Conservation (phyloP, 75 land plant genomes). For the Azolla pinnata region DNA sequence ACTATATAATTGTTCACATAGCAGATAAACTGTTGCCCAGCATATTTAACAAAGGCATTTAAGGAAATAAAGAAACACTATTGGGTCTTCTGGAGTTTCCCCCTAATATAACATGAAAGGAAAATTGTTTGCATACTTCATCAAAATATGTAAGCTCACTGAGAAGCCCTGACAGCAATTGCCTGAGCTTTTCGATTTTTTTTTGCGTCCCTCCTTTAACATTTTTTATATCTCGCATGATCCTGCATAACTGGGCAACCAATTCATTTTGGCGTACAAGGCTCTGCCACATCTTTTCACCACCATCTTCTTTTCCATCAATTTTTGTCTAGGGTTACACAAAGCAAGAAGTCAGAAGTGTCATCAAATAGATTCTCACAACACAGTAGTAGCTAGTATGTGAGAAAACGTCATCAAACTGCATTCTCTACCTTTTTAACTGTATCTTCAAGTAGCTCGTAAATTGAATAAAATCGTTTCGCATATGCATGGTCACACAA, state of each 20-base stretch:
- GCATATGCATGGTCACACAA: constrained; percentile 79
- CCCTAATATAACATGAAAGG: too few relatives aligned
- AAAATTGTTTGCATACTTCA: too few relatives aligned
- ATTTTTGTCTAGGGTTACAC: not conserved
- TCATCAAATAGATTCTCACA: not conserved
- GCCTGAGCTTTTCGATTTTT: constrained; percentile 82
- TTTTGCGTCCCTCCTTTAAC: constrained; percentile 87
- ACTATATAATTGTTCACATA: too few relatives aligned
- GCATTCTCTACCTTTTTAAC: constrained; percentile 49
- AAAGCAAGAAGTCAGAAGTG: not conserved
- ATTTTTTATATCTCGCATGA: constrained; percentile 88
- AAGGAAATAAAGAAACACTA: too few relatives aligned
- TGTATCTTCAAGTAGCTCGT: constrained; percentile 74
- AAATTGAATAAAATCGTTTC: constrained; percentile 68
- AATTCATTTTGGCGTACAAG: constrained; percentile 84
- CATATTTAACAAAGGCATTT: too few relatives aligned
- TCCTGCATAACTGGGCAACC: constrained; percentile 74
- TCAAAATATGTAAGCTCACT: constrained; percentile 94
- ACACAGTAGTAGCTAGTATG: not conserved
- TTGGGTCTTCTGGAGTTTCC: too few relatives aligned
- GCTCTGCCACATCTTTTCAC: constrained; percentile 73
- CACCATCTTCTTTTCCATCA: constrained; percentile 50
- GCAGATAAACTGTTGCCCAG: too few relatives aligned
- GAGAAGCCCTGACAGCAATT: constrained; percentile 77
- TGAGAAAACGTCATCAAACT: not conserved